These are phyloP conservation scores for Pyracantha coccinea DNA, from an alignment of 331 rosid species.

Conservation along the genomic window DNA sequence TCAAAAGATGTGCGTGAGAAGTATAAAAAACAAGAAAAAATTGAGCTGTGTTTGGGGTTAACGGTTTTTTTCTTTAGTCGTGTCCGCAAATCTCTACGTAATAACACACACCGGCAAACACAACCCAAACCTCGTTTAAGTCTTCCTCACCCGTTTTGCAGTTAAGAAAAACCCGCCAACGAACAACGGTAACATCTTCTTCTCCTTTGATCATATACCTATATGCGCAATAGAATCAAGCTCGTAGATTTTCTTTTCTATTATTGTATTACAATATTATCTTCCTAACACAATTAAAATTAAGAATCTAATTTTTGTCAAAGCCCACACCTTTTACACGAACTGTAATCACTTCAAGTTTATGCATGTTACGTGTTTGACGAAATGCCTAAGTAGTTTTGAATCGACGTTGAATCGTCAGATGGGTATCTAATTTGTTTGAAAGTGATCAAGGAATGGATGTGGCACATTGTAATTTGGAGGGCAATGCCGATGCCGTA, in stretches of 20 bases:
- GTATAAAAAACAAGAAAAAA: no score
- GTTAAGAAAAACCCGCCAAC: neutral
- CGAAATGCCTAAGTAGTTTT: neutral
- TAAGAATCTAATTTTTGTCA: neutral
- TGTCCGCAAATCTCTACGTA: neutral
- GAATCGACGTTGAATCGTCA: neutral
- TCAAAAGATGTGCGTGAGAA: no score
- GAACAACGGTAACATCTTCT: neutral
- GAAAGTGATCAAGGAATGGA: constrained; percentile 41
- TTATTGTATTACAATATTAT: no score
- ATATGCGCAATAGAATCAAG: no score
- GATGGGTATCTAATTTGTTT: neutral
- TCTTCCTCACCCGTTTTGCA: neutral
- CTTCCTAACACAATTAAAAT: neutral
- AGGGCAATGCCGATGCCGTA: constrained; percentile 86
- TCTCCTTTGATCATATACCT: neutral
- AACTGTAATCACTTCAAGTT: neutral
- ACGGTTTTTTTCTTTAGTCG: no score
- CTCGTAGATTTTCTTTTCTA: no score
- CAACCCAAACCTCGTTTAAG: neutral
- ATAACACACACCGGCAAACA: neutral
- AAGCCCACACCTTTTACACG: neutral
- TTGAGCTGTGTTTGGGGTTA: no score
- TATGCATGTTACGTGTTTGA: constrained; percentile 3
- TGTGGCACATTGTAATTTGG: constrained; percentile 57